Evolutionary conservation across 306 rosid species (phyloP), one percentile per base, ranked within the genome.

Genomic region (Cicer arietinum): DNA sequence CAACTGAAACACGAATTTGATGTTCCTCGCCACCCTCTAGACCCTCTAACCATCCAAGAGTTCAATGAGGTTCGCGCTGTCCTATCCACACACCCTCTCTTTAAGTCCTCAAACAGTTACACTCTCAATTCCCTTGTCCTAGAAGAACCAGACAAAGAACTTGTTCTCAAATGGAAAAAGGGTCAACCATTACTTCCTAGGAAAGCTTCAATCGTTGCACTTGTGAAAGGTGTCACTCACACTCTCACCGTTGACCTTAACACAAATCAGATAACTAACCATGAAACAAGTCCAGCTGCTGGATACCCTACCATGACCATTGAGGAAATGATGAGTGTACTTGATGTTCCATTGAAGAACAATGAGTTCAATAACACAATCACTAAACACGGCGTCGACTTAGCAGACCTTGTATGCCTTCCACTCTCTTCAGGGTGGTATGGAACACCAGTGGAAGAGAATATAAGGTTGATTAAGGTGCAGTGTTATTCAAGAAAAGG

Each of bases 341-440:
- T 70, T 0, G 67, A 56, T 25, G 92, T 79, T 4, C 94, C 96
- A 1, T 66, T 91, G 0, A 69, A 69, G 53, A 87, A 59, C 71
- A 70, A 20, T 0, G 83, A 65, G 30, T 91, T 94, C 85, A 94
- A 94, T 88, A 80, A 73, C 7, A 84, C 92, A 45, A 81, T 94
- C 67, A 10, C 43, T 37, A 71, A 74, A 17, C 91, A 96, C 0
- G 97, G 94, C 7, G 84, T 94, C 6, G 82, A 84, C 46, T 73
- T 88, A 77, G 79, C 78, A 52, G 97, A 91, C 63, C 78, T 94
- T 0, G 67, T 83, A 1, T 94, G 96, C 73, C 35, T 94, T 42
- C 98, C 97, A 22, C 6, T 91, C 7, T 87, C 98, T 10, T 40
- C 88, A 18, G 97, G 98, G 0, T 94, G 97, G 98, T 94, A 85